These are phyloP conservation scores for Leishmania lainsoni DNA, from an alignment of 208 protist species.

Conservation along the genomic window DNA sequence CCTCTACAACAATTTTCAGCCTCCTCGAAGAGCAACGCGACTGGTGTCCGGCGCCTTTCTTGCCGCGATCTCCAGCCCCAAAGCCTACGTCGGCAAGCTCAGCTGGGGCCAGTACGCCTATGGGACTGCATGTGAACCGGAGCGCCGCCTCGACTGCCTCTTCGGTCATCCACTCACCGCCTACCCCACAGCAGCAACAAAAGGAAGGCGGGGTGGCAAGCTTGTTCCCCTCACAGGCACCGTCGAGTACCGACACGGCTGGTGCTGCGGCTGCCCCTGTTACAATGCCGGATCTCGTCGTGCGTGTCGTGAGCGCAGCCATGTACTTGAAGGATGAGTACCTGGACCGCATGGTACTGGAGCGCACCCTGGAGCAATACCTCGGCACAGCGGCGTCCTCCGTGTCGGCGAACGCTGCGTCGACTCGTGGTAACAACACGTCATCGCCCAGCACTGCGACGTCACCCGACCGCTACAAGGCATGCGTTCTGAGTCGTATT, in stretches of 20 bases:
- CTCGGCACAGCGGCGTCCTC: conserved; percentile 9
- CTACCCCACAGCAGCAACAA: background rate
- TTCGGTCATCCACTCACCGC: conserved; percentile 1
- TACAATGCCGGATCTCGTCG: conserved; percentile 60
- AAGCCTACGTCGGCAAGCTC: background rate
- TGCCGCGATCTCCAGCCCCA: background rate
- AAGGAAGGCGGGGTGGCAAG: background rate
- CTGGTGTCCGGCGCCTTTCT: background rate
- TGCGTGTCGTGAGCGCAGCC: conserved; percentile 60
- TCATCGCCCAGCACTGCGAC: background rate
- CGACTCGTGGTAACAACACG: background rate
- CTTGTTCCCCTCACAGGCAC: background rate
- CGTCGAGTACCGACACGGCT: background rate
- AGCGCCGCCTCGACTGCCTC: background rate
- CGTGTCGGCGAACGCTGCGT: background rate
- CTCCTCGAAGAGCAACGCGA: background rate
- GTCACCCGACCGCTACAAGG: conserved; percentile 25
- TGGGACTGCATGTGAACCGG: background rate
- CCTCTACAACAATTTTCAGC: conserved; percentile 17
- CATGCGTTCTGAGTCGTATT: conserved; percentile 34
- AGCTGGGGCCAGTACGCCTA: conserved; percentile 1
- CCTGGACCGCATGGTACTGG: conserved; percentile 81
- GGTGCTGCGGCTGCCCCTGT: background rate
- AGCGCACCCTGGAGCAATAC: conserved; percentile 41
- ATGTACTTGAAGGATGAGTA: conserved; percentile 89